Evolutionary conservation across 495 filamentous ascomycete species (phyloP).

Genomic region (Penicillium angulare): DNA sequence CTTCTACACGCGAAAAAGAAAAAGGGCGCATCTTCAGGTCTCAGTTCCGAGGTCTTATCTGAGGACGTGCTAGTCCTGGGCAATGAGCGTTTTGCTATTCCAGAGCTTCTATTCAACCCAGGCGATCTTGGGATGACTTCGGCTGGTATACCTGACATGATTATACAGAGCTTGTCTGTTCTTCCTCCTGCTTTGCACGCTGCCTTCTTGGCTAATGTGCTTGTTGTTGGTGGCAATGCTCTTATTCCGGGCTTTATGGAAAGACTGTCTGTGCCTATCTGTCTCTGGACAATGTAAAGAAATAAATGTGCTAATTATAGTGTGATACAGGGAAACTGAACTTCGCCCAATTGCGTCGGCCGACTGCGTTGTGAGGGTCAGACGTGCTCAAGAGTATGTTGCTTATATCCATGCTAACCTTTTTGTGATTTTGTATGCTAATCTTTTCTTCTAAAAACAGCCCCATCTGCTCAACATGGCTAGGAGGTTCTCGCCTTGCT

Average conservation of each 20-base stretch:
- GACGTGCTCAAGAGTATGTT: slow-evolving; percentile 61
- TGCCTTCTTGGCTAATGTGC: slow-evolving; percentile 77
- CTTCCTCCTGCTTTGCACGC: slow-evolving; percentile 76
- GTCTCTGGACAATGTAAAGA: too few species aligned
- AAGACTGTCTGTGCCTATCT: slow-evolving; percentile 55
- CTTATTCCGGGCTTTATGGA: slow-evolving; percentile 78
- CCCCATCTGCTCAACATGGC: slow-evolving; percentile 80
- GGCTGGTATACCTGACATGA: slow-evolving; percentile 74
- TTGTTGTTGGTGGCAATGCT: slow-evolving; percentile 86
- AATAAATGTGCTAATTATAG: too few species aligned
- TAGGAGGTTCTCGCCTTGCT: slow-evolving; percentile 75
- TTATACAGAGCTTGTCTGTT: slow-evolving; percentile 75
- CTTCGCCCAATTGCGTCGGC: slow-evolving; percentile 70
- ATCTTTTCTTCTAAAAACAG: slow-evolving; percentile 35
- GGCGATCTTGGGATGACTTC: slow-evolving; percentile 84
- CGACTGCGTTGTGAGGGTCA: slow-evolving; percentile 74
- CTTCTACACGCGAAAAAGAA: slow-evolving; percentile 56
- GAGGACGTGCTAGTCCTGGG: slow-evolving; percentile 85
- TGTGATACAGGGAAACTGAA: slow-evolving; percentile 57
- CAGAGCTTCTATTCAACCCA: slow-evolving; percentile 86
- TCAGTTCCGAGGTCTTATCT: slow-evolving; percentile 52
- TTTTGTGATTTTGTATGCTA: too few species aligned
- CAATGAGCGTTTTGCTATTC: slow-evolving; percentile 89
- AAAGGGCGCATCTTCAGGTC: slow-evolving; percentile 49
- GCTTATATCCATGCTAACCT: not conserved